Evolutionary conservation across 305 asterid genomes (phyloP), one percentile per base, ranked within the genome.

Genomic region (Fraxinus nigra): DNA sequence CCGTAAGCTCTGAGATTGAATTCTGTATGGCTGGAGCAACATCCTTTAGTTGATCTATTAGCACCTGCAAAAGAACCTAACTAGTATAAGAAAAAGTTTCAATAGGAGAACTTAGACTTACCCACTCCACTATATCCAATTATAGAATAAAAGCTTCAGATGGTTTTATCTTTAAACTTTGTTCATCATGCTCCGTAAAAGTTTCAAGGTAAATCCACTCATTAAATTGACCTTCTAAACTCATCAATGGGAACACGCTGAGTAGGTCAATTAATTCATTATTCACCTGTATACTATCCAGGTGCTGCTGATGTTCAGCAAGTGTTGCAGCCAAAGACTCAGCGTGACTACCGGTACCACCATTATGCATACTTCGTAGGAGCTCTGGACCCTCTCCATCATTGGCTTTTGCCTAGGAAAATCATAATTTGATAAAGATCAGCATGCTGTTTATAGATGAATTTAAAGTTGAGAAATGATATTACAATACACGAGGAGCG

Each of bases 341-440:
- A 34, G 97, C 93, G 88, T 94, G 99, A 86, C 96, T 91, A 79
- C 94, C 89, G 83, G 90, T 82, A 85, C 91, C 91, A 85, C 92
- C 93, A 81, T 93, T 93, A 82, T 88, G 90, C 78, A 85, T 88
- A 92, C 87, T 90, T 79, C 92, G 90, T 51, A 94, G 90, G 86
- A 94, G 97, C 87, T 93, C 98, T 22, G 98, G 98, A 72, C 99
- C 99, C 83, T 94, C 94, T 51, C 98, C 99, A 81, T 93, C 97
- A 84, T 97, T 97, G 88, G 95, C 84, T 84, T 94, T 97, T 88
- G 98, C 92, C 99, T 96, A 85, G 82, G 79, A 81, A 77, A 75
- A 78, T 77, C 75, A 80, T 73, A 46, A 59, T 67, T 38, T 76
- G 40, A 34, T 34, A 75, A 78, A 28, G 63, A 84, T 75, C 78